A percentile compares a stretch with the other conserved stretches of the same genome.
phyloP scores from a whole-genome alignment of 2,329 filamentous ascomycete genomes.

The Fusarium albidum region DNA sequence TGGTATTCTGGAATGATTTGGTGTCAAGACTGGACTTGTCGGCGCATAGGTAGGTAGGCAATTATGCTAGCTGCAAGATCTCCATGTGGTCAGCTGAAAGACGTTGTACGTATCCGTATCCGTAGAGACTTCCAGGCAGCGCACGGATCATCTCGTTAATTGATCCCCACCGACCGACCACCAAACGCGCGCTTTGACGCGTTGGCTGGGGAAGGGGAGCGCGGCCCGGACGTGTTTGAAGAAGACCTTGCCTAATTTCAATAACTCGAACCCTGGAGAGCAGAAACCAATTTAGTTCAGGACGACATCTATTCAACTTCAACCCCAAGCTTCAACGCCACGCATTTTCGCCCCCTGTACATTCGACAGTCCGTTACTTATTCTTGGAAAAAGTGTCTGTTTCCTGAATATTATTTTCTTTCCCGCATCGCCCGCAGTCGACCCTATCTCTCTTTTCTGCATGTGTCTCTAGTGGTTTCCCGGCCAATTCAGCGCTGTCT shows the following conservation, averaged over 20 bases:
- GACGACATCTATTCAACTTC: conserved; percentile 19
- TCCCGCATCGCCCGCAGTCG: conserved; percentile 7
- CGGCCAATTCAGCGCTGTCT: conserved; percentile 45
- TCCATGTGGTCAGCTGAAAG: conserved; percentile 7
- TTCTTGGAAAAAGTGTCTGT: neutral
- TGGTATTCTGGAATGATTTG: too few relatives aligned
- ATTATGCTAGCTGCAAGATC: neutral
- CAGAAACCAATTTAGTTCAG: conserved; percentile 15
- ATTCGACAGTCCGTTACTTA: neutral
- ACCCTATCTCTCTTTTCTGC: conserved; percentile 17
- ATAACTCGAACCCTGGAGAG: conserved; percentile 8
- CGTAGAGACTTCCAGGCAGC: conserved; percentile 1
- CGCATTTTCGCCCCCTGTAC: conserved; percentile 4
- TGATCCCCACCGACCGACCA: conserved; percentile 32
- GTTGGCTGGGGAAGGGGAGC: conserved; percentile 35
- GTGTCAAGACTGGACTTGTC: too few relatives aligned
- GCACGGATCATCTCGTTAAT: conserved; percentile 39
- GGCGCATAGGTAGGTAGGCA: too few relatives aligned
- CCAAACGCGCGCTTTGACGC: conserved; percentile 32
- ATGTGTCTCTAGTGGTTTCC: conserved; percentile 35
- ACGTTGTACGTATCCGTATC: neutral
- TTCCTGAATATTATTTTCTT: conserved; percentile 3
- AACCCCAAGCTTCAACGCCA: conserved; percentile 22
- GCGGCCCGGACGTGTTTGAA: conserved; percentile 31
- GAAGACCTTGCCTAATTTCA: conserved; percentile 4